Base-by-base conservation (phyloP, 805 yeast species). In the Lachancea thermotolerans region DNA sequence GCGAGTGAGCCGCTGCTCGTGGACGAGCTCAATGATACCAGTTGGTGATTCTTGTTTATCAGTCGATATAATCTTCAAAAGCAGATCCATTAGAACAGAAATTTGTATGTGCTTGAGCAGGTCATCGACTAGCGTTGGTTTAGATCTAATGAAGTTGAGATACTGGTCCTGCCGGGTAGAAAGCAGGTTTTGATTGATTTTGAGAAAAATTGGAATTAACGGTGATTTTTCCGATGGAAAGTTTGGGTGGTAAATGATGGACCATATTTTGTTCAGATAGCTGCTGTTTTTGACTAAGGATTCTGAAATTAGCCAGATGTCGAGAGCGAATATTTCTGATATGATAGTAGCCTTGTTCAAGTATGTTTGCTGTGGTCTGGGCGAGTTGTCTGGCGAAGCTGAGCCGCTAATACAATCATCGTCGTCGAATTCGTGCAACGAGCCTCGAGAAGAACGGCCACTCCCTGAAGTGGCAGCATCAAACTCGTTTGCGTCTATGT, bases 231-330 rank as follows among this genome's bases (percentile, higher is more conserved):
- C 74, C 21, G 83, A 81, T n/a, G 75, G 73, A 35, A 68, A 52
- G 21, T 59, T 52, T 9, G 74, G 75, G 47, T 74, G 72, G 49
- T 84, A 85, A 39, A 93, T 72, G 30, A 90, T 72, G 9, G 78
- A 66, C 98, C 99, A 93, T 37, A 93, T 67, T 55, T 77, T 78
- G 42, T 77, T 74, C 54, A 93, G 65, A 41, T 85, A 73, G 5
- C 67, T 65, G 2, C 78, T 71, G 44, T 81, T 79, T 55, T 85
- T 91, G 73, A 91, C 84, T 42, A 93, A 78, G 1, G 95, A 79
- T 58, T 93, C 96, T 2, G 93, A 83, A 30, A 93, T 72, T 2
- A 93, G 79, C 96, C 97, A 89, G 14, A 87, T 88, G 59, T 91
- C 96, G 12, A 88, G 82, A 14, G 90, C 78, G 41, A 93, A 72